Percentiles rank a stretch among this genome's conserved stretches.
Conservation (phyloP, 2,329 filamentous ascomycete genomes). For the Cladosporium cucumerinum region DNA sequence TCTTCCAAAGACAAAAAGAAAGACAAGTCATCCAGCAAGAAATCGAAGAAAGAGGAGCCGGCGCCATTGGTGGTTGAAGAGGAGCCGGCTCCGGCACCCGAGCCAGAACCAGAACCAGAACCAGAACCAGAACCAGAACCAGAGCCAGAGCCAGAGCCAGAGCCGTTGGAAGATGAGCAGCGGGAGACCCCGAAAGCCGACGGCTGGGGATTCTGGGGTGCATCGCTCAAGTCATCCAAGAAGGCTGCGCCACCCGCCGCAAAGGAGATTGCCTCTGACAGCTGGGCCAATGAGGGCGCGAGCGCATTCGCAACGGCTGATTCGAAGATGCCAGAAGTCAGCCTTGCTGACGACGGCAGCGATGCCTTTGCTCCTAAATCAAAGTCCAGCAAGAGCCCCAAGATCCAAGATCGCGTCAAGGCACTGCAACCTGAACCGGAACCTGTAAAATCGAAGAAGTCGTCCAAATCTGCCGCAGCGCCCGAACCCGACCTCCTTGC, state of each 20-base stretch:
- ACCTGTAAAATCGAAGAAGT: conserved; percentile 22
- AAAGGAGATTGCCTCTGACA: conserved; percentile 44
- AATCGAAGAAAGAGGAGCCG: conserved; percentile 29
- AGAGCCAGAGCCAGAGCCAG: conserved; percentile 11
- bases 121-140: conserved; percentile 20
- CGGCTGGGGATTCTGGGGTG: conserved; percentile 45
- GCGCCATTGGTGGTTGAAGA: conserved; percentile 19
- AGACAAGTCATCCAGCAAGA: conserved; percentile 20
- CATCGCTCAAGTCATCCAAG: conserved; percentile 43
- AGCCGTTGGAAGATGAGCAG: conserved; percentile 16
- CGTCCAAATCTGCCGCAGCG: neutral
- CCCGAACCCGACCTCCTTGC: conserved; percentile 19
- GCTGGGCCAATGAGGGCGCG: conserved; percentile 42
- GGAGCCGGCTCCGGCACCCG: conserved; percentile 18
- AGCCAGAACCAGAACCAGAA: conserved; percentile 8
- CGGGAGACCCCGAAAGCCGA: conserved; percentile 29
- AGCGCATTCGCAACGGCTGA: conserved; percentile 32
- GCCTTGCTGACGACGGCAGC: conserved; percentile 42
- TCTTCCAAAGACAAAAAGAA: conserved; percentile 29
- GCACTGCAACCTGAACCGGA: conserved; percentile 38
- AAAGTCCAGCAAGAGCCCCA: conserved; percentile 42
- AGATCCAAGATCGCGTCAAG: conserved; percentile 54
- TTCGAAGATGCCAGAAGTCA: conserved; percentile 44
- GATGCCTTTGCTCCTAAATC: conserved; percentile 42
- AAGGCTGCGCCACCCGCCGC: conserved; percentile 34